Evolutionary conservation across 345 rosid species (phyloP), one percentile per base, ranked within the genome.

Genomic region (Carallia pectinifolia): DNA sequence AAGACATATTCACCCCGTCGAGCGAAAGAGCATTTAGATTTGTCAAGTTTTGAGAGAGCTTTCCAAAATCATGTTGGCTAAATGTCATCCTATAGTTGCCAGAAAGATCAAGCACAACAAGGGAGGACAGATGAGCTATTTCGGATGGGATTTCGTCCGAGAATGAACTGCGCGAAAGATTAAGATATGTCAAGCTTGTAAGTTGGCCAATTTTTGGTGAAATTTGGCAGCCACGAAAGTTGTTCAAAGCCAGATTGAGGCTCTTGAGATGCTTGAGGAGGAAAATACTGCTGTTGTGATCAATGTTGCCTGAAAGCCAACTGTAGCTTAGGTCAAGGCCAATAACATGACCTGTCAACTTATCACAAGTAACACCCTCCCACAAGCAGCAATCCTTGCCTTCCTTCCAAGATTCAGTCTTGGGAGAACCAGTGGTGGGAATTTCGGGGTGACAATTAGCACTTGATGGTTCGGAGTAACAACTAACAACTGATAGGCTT

Each of bases 311-410:
- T 6, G 0, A 0, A 53, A 81, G 62, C 58, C 30, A 4, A 7
- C 74, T 71, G 56, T 29, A n/a, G 3, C 27, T 5, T 12, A 77
- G 71, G 58, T 81, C 74, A 2, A 74, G 77, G 44, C 79, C 67
- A 31, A 65, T 71, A 6, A 71, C 77, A 23, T 77, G 40, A 3
- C 77, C 77, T 0, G 66, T 71, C 31, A 67, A 33, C 1, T 3
- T 6, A 39, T 77, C 76, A 13, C 76, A 81, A 0, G 63, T 64
- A 10, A 79, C 72, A 0, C 81, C 81, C 60, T 79, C 75, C 77
- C 81, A 74, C 4, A n/a, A 68, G 65, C 83, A 79, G 53, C 81
- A 79, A 65, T 79, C 73, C 0, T 31, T 68, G 4, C 65, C 79
- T 8, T 64, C 67, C 12, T 62, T 70, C 80, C 73, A 76, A 1